phyloP scores from a whole-genome alignment of 768 basidiomycete genomes.

The Lentinus brumalis region DNA sequence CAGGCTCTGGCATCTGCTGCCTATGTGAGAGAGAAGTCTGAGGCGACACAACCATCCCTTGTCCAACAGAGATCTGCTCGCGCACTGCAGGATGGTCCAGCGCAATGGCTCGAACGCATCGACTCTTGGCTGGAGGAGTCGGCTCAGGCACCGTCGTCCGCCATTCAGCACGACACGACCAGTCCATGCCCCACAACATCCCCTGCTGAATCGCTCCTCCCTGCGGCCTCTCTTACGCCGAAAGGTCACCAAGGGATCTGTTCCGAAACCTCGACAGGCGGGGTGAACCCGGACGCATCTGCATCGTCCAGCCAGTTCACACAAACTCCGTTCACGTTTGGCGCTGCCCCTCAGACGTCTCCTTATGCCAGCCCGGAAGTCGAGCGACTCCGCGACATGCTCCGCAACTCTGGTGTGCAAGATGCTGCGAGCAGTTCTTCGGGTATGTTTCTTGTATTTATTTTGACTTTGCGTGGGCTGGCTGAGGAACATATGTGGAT shows the following conservation, averaged over 20 bases:
- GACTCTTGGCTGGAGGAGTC: constrained; percentile 11
- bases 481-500: too few species aligned
- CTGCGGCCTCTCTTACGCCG: too few species aligned
- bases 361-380: not conserved
- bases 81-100: not conserved
- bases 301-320: not conserved
- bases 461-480: too few species aligned
- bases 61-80: not conserved
- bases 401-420: constrained; percentile 4
- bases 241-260: too few species aligned
- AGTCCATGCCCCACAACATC: not conserved
- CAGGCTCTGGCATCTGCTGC: too few species aligned
- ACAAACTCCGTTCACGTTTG: too few species aligned
- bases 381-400: constrained; percentile 3
- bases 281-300: too few species aligned
- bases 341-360: not conserved
- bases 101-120: constrained; percentile 10
- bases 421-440: not conserved
- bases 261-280: too few species aligned
- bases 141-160: not conserved
- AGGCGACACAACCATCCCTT: too few species aligned
- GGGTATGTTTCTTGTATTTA: not conserved
- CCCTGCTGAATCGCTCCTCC: not conserved
- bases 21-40: too few species aligned
- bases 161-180: not conserved